Conservation (phyloP, 306 rosid genomes). For the Oemleria cerasiformis region DNA sequence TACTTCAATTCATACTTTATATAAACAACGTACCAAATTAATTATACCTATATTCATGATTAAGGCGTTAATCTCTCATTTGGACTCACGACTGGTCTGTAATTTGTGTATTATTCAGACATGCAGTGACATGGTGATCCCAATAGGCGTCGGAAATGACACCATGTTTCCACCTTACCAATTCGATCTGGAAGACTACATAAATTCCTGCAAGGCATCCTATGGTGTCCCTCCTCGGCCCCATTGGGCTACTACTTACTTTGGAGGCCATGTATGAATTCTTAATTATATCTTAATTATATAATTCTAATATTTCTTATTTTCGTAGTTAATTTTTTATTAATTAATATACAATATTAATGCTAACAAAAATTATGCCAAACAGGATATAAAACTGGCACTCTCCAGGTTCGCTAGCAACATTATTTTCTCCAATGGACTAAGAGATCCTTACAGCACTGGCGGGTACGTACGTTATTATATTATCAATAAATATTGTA, state of each 20-base stretch:
- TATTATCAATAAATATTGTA: no score
- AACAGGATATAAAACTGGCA: conserved; percentile 45
- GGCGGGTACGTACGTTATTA: conserved; percentile 45
- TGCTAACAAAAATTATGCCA: background rate
- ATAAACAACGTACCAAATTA: no score
- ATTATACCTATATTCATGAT: no score
- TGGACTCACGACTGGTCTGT: no score
- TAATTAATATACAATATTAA: background rate
- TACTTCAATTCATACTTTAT: no score
- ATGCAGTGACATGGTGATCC: conserved; percentile 50
- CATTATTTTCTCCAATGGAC: conserved; percentile 72
- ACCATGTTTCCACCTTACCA: conserved; percentile 44
- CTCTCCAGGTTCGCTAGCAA: conserved; percentile 61
- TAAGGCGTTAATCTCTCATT: no score
- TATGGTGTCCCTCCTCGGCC: conserved; percentile 61
- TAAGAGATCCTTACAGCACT: conserved; percentile 55
- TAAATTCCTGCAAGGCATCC: conserved; percentile 15
- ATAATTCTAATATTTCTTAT: no score
- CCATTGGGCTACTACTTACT: conserved; percentile 58
- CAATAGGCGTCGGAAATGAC: conserved; percentile 15
- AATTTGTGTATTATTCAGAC: conserved; percentile 21
- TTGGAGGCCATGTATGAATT: conserved; percentile 63
- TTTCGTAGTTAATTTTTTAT: background rate
- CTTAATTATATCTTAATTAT: background rate
- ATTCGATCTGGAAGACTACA: conserved; percentile 17